Conservation (phyloP, 1,139 yeast genomes). For the Kurtzmaniella natalensis region DNA sequence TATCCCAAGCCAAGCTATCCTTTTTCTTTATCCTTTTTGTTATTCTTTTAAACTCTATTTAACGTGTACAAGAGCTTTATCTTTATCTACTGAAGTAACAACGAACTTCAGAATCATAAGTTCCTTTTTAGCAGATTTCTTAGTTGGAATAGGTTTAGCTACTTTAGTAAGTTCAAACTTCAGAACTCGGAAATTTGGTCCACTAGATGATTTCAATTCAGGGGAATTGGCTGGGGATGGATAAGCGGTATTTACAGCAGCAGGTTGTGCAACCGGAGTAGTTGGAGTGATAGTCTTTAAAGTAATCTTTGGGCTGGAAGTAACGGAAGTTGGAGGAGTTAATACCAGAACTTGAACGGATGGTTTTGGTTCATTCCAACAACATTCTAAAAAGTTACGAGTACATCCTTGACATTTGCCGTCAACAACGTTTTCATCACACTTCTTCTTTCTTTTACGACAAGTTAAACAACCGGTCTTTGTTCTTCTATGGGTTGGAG, state of each 20-base stretch:
- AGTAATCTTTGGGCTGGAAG: constrained; percentile 3
- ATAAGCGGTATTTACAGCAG: constrained; percentile 5
- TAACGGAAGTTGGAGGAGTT: constrained; percentile 8
- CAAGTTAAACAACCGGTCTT: constrained; percentile 44
- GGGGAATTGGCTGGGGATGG: constrained; percentile 8
- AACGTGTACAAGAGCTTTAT: constrained; percentile 9
- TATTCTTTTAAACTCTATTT: constrained; percentile 8
- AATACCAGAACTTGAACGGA: constrained; percentile 7
- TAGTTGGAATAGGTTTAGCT: not conserved
- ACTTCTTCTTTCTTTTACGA: constrained; percentile 44
- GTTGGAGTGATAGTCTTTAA: constrained; percentile 3
- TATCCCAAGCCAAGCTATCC: no score
- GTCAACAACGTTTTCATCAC: constrained; percentile 39
- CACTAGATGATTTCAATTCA: constrained; percentile 2
- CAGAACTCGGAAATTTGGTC: constrained; percentile 7
- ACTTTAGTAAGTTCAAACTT: constrained; percentile 9
- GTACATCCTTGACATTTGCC: constrained; percentile 49
- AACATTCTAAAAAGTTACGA: constrained; percentile 43
- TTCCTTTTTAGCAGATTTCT: not conserved
- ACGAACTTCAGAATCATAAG: constrained; percentile 5
- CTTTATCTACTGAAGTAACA: constrained; percentile 10
- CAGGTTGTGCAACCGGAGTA: not conserved
- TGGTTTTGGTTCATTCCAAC: constrained; percentile 31
- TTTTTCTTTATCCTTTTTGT: no score
- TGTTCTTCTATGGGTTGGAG: constrained; percentile 27